phyloP scores from a whole-genome alignment of 306 rosid species.

The Delonix regia region DNA sequence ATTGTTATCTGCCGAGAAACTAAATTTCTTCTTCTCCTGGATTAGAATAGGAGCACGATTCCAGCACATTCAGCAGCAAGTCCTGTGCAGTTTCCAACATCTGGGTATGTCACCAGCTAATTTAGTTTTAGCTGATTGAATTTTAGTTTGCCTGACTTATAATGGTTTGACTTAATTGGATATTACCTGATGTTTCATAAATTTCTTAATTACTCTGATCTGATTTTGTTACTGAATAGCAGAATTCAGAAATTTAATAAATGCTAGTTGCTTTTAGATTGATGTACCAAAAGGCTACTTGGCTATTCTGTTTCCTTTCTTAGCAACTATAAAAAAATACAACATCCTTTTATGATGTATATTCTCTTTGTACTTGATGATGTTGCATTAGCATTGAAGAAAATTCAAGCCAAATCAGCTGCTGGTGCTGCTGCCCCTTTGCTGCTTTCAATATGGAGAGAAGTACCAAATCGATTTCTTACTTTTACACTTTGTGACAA shows the following conservation, averaged over 20 bases:
- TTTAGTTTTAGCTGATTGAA: constrained; percentile 15
- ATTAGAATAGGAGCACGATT: constrained; percentile 57
- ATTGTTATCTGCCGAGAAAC: constrained; percentile 31
- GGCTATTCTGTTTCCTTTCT: background rate
- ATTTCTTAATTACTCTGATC: background rate
- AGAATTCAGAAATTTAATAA: constrained; percentile 11
- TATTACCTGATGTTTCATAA: constrained; percentile 14
- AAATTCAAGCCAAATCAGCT: background rate
- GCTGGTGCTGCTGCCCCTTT: constrained; percentile 7
- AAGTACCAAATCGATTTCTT: too few species aligned
- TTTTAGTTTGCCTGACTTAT: constrained; percentile 27
- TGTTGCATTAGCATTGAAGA: background rate
- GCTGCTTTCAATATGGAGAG: background rate
- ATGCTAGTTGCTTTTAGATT: background rate
- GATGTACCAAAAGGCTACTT: constrained; percentile 9
- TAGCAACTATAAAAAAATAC: background rate
- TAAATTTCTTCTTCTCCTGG: constrained; percentile 39
- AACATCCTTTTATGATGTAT: background rate
- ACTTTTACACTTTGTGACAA: too few species aligned
- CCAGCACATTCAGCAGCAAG: constrained; percentile 52
- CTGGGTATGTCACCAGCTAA: constrained; percentile 61
- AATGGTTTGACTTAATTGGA: constrained; percentile 6
- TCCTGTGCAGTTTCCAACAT: constrained; percentile 63
- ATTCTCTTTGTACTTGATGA: background rate
- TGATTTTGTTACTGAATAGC: constrained; percentile 20